Percentiles rank a stretch among this genome's conserved stretches.
phyloP scores from a whole-genome alignment of 164 flowering plant genomes.

The Magnolia sinica region DNA sequence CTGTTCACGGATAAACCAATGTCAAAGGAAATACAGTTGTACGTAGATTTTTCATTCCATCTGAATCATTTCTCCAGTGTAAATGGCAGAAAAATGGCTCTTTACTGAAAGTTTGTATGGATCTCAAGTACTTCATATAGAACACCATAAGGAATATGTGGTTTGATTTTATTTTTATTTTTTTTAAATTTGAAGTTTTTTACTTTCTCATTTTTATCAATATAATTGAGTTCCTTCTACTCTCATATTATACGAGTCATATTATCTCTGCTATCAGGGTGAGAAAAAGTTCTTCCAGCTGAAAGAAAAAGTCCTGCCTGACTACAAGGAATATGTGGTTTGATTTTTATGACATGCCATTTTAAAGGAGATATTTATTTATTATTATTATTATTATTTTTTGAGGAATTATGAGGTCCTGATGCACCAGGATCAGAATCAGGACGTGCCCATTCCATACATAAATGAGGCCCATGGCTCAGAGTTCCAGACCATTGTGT shows the following conservation, averaged over 20 bases:
- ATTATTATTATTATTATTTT: no score
- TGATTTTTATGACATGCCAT: background rate
- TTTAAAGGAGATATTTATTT: background rate
- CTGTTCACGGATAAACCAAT: background rate
- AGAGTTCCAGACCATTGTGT: background rate
- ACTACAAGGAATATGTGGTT: background rate
- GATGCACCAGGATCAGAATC: background rate
- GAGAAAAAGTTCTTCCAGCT: no score
- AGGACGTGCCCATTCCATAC: background rate
- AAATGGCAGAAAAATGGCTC: constrained; percentile 6
- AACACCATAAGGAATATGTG: background rate
- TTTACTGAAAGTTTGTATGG: constrained; percentile 4
- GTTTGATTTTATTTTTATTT: background rate
- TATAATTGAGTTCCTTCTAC: no score
- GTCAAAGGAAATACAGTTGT: background rate
- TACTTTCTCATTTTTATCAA: no score
- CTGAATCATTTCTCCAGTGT: constrained; percentile 1
- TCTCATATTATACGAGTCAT: no score
- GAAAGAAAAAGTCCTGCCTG: no score
- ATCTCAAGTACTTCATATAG: background rate
- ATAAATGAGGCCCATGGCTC: background rate
- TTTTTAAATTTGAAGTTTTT: no score
- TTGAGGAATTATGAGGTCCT: background rate
- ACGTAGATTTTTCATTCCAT: background rate
- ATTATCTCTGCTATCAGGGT: no score